Base-by-base conservation (phyloP, 352 stramenopile genomes). In the Phytophthora podocarpi region DNA sequence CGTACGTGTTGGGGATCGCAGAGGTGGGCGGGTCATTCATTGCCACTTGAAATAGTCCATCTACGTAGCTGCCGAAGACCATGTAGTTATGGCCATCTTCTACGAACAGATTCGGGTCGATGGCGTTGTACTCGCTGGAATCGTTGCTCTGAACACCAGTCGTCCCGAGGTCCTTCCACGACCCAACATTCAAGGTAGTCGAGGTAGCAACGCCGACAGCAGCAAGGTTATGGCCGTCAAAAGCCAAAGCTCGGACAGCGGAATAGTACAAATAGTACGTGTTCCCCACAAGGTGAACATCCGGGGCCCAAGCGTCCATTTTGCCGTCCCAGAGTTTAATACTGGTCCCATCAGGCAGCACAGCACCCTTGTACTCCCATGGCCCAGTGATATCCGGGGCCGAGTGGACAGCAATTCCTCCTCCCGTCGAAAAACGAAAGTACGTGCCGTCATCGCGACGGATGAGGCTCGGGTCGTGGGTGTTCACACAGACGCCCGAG, bases 201-300 rank as follows among this genome's bases (percentile, higher is more conserved):
- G 63, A 72, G 2, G 24, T 67, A 0, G 63, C 55, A 6, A 72
- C 49, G 2, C 63, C 57, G 12, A 67, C 37, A 0, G 57, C 57
- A 16, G 62, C 62, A 5, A 63, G 9, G 13, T 72, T 72, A 21
- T 72, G 57, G 2, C 57, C 42, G 12, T 64, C 49, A 15, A 67
- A 67, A n/a, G 56, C 48, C 18, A 57, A 3, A 9, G 32, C 28
- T 24, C 57, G 49, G 0, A 67, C 57, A 42, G 57, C 57, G 3
- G 63, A 62, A 21, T 72, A 72, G 49, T 67, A 72, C 26, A 72
- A 16, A 27, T 72, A 72, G 63, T 67, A 67, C 36, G 43, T 67
- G 28, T 72, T 30, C 11, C 36, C 63, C 5, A 72, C 63, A n/a
- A 59, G 36, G 31, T 72, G 63, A 2, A 72, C 57, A 23, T 56